Evolutionary conservation across 208 protist species (phyloP).

Genomic region (Leishmania arabica): DNA sequence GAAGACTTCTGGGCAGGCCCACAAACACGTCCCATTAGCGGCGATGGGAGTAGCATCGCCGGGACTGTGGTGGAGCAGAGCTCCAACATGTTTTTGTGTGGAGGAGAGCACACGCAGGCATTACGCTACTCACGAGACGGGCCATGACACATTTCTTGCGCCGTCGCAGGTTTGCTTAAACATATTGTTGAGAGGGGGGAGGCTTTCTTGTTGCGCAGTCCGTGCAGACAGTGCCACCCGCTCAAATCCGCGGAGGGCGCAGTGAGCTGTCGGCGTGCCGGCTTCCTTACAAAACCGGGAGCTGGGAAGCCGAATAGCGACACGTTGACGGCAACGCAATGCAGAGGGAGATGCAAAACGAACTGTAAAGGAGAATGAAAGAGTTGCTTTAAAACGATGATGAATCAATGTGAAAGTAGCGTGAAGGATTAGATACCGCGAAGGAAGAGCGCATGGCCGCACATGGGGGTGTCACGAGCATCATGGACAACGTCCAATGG

Average conservation of each 20-base stretch:
- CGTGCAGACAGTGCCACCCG: background rate
- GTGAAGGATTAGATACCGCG: too few species aligned
- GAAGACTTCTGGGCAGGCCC: background rate
- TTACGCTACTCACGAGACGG: background rate
- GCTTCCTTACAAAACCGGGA: background rate
- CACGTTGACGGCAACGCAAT: background rate
- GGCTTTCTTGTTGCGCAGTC: background rate
- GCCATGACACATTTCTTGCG: background rate
- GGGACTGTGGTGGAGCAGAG: background rate
- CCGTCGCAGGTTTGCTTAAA: background rate
- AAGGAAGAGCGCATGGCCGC: too few species aligned
- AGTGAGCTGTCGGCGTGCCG: background rate
- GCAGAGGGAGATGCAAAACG: background rate
- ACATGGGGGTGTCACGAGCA: too few species aligned
- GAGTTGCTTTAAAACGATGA: background rate
- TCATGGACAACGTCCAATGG: too few species aligned
- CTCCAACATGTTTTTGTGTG: background rate
- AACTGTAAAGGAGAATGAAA: background rate
- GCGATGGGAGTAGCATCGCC: background rate
- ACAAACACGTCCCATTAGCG: background rate
- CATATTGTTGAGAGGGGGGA: background rate
- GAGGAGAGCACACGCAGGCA: background rate
- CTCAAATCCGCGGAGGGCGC: background rate
- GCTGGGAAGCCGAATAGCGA: background rate
- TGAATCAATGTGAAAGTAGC: background rate